Base-by-base conservation (phyloP, 148 eudicot species). In the Beta vulgaris region DNA sequence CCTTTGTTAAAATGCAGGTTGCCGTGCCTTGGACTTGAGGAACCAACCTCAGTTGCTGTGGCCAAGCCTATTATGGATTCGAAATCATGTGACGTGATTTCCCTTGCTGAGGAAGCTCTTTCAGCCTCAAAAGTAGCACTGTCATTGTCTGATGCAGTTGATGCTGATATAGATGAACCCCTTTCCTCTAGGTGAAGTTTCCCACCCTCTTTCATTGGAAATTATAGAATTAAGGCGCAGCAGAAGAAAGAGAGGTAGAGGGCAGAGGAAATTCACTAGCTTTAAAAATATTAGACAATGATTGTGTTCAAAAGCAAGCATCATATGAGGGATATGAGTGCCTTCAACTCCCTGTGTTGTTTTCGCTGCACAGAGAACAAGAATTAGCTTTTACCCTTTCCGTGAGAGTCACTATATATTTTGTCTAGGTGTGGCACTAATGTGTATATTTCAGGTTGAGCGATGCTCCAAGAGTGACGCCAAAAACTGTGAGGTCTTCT, bases 91-190 rank as follows among this genome's bases (percentile, higher is more conserved):
- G 79, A 80, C 42, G 92, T 80, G 32, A 78, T 92, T 83, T 82
- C 86, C 71, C 93, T 89, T 78, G 96, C 99, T 67, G 81, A 85
- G 68, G 86, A 92, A 88, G 97, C 99, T 82, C 89, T 92, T 81
- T 84, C 86, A 69, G 96, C 99, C 77, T 90, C 93, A 54, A 86
- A 76, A 81, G 78, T 85, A 78, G 97, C 96, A 31, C 81, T 82
- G 36, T 85, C 84, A 42, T 78, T 95, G 75, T 74, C 84, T 28
- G 76, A 77, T 57, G 72, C 73, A 31, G 61, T 44, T 82, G 91
- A 55, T 69, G 68, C 75, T 72, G 82, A 81, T 79, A 36, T 79
- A 64, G 84, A 88, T 69, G 85, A 69, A 21, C 77, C 84, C 59
- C 69, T 44, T 40, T 73, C 77, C 43, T 72, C 83, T 60, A 89